Percentiles rank a stretch among this genome's conserved stretches.
Conservation (phyloP, 768 basidiomycete genomes). For the Termitomyces sp. region DNA sequence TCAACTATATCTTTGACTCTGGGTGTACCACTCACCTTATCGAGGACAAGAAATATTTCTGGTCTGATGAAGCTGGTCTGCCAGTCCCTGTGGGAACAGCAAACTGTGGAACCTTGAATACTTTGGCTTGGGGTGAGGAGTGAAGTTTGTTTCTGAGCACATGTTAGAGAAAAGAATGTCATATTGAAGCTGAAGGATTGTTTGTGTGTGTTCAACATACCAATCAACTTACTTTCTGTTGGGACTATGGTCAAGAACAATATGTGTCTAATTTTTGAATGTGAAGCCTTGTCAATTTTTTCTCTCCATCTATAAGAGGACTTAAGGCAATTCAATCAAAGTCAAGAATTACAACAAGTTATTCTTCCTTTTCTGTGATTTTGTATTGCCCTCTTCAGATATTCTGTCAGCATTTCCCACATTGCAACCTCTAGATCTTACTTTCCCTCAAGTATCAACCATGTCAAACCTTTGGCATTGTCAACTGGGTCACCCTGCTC, state of each 20-base stretch:
- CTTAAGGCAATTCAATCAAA: too few species aligned
- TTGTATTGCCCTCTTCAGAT: background rate
- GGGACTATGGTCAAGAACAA: background rate
- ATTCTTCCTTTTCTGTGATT: background rate
- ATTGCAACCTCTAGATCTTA: background rate
- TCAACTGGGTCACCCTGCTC: slow-evolving; percentile 20
- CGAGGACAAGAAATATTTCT: background rate
- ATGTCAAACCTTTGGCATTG: slow-evolving; percentile 19
- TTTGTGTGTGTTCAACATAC: background rate
- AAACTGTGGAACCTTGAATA: background rate
- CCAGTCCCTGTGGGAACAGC: background rate
- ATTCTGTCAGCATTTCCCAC: background rate
- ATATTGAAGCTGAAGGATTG: background rate
- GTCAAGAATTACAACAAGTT: background rate
- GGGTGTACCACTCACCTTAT: too few species aligned
- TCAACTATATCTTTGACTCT: background rate
- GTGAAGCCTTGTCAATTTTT: background rate
- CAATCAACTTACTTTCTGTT: slow-evolving; percentile 2
- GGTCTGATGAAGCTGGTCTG: background rate
- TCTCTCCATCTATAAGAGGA: background rate
- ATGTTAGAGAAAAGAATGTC: background rate
- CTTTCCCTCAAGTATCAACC: background rate
- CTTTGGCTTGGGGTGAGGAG: background rate
- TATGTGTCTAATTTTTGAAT: background rate
- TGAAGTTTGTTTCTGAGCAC: background rate